Evolutionary conservation across 2,329 filamentous ascomycete species (phyloP), one percentile per base, ranked within the genome.

Genomic region (Karstenula rhodostoma): DNA sequence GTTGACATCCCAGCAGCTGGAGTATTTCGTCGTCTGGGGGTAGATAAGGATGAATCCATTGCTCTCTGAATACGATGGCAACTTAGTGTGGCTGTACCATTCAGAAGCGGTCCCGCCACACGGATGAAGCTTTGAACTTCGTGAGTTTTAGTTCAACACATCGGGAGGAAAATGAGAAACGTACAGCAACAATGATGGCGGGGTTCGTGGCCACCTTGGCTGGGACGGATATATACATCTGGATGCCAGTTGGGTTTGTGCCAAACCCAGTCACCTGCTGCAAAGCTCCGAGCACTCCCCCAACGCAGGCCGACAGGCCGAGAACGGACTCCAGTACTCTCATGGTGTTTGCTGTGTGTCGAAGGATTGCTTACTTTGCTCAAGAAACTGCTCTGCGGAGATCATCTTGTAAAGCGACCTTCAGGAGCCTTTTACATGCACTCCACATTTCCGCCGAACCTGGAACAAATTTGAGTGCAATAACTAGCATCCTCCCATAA

Each of bases 11-110:
- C 86, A 88, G 78, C 86, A 89, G 59, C 70, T 73, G 40, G 70
- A 83, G 55, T 77, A 74, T 59, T 84, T 82, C 0, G 82, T 82
- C 3, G 82, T 83, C 53, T 81, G 75, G 0, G 85, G 84, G 72
- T 84, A 89, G 67, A 89, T 85, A 58, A 85, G 81, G 57, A 89
- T 86, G 74, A 85, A 88, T 42, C 85, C 86, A 56, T 86, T 79
- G 48, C 78, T 69, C 60, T 84, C 82, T 6, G 86, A 84, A 12
- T 85, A 76, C 1, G 78, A 73, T 42, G 59, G 62, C 33, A 68
- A 65, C 27, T 62, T 64, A 22, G 70, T 71, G 10, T 60, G 50
- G 8, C 35, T n/a, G 13, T 60, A 58, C 54, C 68, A 72, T n/a
- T 49, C 40, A 37, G 78, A 72, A 2, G 83, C 86, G 19, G 59